These are phyloP conservation scores for Emericellopsis atlantica DNA, from an alignment of 2,329 filamentous ascomycete species.

Conservation along the genomic window DNA sequence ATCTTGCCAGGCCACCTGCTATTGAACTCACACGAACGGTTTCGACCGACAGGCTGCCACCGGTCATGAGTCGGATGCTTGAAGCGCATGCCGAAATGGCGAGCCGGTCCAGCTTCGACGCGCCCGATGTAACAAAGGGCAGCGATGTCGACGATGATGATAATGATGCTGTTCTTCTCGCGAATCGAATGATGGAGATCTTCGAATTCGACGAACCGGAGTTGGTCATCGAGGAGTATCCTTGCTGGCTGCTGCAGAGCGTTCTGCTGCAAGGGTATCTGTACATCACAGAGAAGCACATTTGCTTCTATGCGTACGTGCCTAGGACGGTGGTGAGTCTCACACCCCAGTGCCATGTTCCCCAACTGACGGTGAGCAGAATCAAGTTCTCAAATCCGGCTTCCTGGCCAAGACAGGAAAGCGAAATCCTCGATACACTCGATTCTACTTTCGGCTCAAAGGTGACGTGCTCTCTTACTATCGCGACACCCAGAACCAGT, in stretches of 20 bases:
- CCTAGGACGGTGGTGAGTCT: slow-evolving; percentile 70
- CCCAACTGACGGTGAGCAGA: slow-evolving; percentile 23
- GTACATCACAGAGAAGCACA: slow-evolving; percentile 86
- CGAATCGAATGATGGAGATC: slow-evolving; percentile 65
- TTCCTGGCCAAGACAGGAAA: slow-evolving; percentile 81
- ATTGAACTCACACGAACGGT: slow-evolving; percentile 14
- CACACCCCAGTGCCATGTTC: too few relatives aligned
- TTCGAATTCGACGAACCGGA: slow-evolving; percentile 75
- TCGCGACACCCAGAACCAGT: slow-evolving; percentile 68
- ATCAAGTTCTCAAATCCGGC: slow-evolving; percentile 71
- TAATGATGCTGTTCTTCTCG: slow-evolving; percentile 26
- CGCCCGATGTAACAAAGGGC: slow-evolving; percentile 17
- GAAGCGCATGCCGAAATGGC: slow-evolving; percentile 57
- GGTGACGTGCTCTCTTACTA: slow-evolving; percentile 90
- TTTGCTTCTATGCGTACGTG: slow-evolving; percentile 97
- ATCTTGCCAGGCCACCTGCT: slow-evolving; percentile 5
- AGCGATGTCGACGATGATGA: too few relatives aligned
- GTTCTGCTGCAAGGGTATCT: slow-evolving; percentile 88
- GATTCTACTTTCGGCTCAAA: slow-evolving; percentile 89
- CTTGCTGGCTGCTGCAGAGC: slow-evolving; percentile 86
- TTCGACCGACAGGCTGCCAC: slow-evolving; percentile 37
- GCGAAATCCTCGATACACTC: slow-evolving; percentile 74
- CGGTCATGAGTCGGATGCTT: slow-evolving; percentile 67
- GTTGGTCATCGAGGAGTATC: slow-evolving; percentile 82
- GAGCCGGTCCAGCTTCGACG: slow-evolving; percentile 44